Percentiles rank a stretch among this genome's conserved stretches.
Evolutionary conservation across 192 early-diverging fungal genomes (phyloP).

Genomic region (Dispira parvispora): DNA sequence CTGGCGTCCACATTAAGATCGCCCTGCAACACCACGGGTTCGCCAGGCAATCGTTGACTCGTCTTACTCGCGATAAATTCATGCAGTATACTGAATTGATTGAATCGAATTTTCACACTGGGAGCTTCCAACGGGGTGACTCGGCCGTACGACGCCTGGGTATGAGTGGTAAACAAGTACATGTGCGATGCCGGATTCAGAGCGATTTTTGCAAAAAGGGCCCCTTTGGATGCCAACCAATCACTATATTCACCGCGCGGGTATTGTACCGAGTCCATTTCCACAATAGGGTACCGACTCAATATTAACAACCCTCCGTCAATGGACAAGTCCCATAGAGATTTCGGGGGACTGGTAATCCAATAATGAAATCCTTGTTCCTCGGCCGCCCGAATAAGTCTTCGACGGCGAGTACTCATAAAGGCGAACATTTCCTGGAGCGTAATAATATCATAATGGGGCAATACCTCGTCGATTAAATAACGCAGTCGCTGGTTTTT

Average conservation of each 20-base stretch:
- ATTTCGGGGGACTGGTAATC: conserved; percentile 39
- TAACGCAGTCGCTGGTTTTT: conserved; percentile 60
- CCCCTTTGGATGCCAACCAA: conserved; percentile 61
- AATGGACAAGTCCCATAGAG: conserved; percentile 37
- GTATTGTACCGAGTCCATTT: conserved; percentile 37
- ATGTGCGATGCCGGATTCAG: conserved; percentile 27
- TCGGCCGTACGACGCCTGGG: conserved; percentile 56
- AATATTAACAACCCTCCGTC: conserved; percentile 71
- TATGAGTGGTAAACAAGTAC: conserved; percentile 69
- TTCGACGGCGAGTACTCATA: conserved; percentile 36
- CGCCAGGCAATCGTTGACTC: conserved; percentile 22
- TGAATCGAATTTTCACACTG: conserved; percentile 35
- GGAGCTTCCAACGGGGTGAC: conserved; percentile 33
- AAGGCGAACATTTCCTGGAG: conserved; percentile 76
- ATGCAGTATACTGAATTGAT: conserved; percentile 48
- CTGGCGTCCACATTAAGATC: conserved; percentile 55
- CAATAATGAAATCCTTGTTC: conserved; percentile 48
- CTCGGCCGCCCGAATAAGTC: conserved; percentile 40
- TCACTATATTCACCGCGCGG: conserved; percentile 49
- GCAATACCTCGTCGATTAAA: conserved; percentile 44
- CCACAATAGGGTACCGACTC: conserved; percentile 48
- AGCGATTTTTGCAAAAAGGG: conserved; percentile 53
- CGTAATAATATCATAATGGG: conserved; percentile 59
- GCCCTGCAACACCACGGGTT: conserved; percentile 42
- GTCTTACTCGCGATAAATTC: conserved; percentile 39